Evolutionary conservation across 2,329 filamentous ascomycete species (phyloP), one percentile per base, ranked within the genome.

Genomic region (Colletotrichum tanaceti): DNA sequence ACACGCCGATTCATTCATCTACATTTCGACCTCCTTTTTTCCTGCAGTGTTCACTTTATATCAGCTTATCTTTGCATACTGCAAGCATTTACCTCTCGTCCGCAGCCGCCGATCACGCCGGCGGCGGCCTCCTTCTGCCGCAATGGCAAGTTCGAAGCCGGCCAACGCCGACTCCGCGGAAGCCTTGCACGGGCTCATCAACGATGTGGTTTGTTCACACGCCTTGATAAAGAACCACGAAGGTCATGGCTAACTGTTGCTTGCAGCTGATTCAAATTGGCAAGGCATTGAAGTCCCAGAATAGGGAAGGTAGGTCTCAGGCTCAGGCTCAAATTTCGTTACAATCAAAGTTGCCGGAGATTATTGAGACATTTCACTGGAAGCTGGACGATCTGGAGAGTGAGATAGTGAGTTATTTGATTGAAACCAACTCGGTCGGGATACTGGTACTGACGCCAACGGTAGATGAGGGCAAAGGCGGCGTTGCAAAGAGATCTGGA

Each of bases 221-320:
- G 43, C 53, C 14, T 13, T 44, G 4, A 4, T 6, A 16, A 13
- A 55, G 2, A 53, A 43, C 41, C 59, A 46, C 11, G n/a, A 46
- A 39, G 22, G 14, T 24, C 13, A 32, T 59, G 70, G 55, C 41
- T 66, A 38, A 60, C 71, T 71, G 22, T 72, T 54, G 13, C 35
- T 44, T 13, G 41, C 46, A 90, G 87, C 83, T 89, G 32, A 80
- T 90, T 16, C 85, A 89, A 75, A 86, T 85, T 2, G 87, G 86
- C 18, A 90, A 87, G 74, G 85, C 86, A 20, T 77, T 89, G 14
- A 85, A 81, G 57, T 78, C 83, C 1, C 83, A 82, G 44, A 78
- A 79, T 38, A 83, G 81, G 71, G 83, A 86, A 71, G 79, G 81
- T 16, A 52, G 57, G 47, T 50, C 58, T 57, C 78, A 81, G 47